Evolutionary conservation across 257 asterid species (phyloP).

Genomic region (Ophiorrhiza pumila): DNA sequence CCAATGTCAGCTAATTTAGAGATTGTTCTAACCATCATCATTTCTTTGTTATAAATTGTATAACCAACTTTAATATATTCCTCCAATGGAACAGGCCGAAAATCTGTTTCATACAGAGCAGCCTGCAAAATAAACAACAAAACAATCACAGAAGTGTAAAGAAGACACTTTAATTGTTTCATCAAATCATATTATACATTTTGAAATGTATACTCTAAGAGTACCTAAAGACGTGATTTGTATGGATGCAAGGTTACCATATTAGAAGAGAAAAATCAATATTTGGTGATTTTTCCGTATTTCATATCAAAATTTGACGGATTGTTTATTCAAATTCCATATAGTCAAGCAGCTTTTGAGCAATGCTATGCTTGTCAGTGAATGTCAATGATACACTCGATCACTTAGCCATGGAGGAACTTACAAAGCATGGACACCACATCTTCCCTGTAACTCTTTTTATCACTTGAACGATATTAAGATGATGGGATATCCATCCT

Average conservation of each 20-base stretch:
- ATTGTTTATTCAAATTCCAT: neutral
- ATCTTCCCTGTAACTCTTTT: neutral
- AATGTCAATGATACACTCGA: neutral
- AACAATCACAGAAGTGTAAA: constrained; percentile 5
- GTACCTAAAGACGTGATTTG: too few species aligned
- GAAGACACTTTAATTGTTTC: neutral
- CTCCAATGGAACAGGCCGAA: constrained; percentile 97
- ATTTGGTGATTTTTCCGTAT: neutral
- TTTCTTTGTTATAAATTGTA: constrained; percentile 69
- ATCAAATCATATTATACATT: neutral
- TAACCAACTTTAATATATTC: constrained; percentile 85
- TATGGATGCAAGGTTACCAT: too few species aligned
- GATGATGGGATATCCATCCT: neutral
- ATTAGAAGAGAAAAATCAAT: neutral
- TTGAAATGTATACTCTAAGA: neutral
- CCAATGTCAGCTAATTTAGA: constrained; percentile 70
- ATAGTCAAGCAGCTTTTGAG: neutral
- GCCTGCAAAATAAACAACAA: constrained; percentile 47
- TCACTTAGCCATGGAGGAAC: neutral
- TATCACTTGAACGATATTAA: neutral
- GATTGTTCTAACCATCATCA: constrained; percentile 71
- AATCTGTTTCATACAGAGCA: constrained; percentile 87
- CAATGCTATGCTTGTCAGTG: neutral
- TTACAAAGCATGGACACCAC: neutral
- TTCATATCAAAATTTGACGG: neutral